Evolutionary conservation across 2,329 filamentous ascomycete species (phyloP), one percentile per base, ranked within the genome.

Genomic region (Stagonosporopsis cucurbitacearum): DNA sequence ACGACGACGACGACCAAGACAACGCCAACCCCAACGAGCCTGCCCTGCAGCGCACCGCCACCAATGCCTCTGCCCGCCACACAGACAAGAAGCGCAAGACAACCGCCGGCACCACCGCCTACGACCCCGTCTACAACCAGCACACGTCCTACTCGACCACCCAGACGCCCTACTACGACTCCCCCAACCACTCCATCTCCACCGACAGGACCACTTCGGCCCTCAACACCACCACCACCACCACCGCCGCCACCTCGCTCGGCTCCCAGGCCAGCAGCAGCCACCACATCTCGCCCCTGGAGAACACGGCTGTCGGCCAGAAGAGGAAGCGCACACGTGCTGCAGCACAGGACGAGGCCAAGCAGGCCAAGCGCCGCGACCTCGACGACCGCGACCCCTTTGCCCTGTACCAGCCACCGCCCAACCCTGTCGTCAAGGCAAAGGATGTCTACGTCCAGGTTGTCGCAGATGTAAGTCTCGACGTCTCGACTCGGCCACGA

Each of bases 251-350:
- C 5, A 97, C 95, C 0, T 98, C 94, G 13, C 79, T 93, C 6
- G 89, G 88, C 13, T 93, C 90, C 6, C 82, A 84, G 64, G 80
- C 80, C 25, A 84, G 83, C 75, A 85, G 80, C 62, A 83, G 82
- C 32, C 72, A 80, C 32, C 88, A 90, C 69, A 88, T 90, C 46
- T 85, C 74, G 32, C 75, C 75, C 28, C 64, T 87, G 64, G 87
- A 88, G 60, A 84, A 88, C 46, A 80, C 80, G 28, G 81, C 84
- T 48, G 81, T 86, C n/a, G 91, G 92, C 30, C 90, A 95, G 75
- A 98, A 98, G 80, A 86, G 93, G 69, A 97, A 96, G 79, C 86
- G 95, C 58, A 92, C 90, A 40, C 86, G 91, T 58, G 90, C 93
- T 64, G 90, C 93, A 63, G 83, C 88, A 52, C 89, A 91, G 68